These are phyloP conservation scores for Aphanomyces stellatus DNA, from an alignment of 352 stramenopile genomes.

Conservation along the genomic window DNA sequence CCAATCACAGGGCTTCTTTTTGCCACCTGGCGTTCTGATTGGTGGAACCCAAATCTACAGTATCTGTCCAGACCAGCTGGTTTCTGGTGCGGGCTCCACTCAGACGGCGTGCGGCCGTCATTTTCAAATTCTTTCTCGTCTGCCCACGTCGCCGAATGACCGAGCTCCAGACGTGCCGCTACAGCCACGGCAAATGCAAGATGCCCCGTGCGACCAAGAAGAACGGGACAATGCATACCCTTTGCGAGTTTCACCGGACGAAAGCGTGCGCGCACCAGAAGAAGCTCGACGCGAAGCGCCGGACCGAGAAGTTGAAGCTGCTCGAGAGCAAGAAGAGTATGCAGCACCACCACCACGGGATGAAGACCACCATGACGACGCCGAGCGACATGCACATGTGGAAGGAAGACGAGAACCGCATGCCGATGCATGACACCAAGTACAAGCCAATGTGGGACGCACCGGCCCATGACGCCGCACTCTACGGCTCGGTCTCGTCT, in stretches of 20 bases:
- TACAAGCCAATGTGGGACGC: constrained; percentile 1
- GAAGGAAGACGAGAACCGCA: constrained; percentile 10
- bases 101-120: neutral
- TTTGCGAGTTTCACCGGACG: constrained; percentile 69
- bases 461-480: neutral
- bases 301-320: constrained; percentile 38
- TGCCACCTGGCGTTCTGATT: too few relatives aligned
- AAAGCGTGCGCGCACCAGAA: constrained; percentile 76
- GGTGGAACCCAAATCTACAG: neutral
- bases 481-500: too few relatives aligned
- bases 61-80: neutral
- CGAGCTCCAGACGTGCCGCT: constrained; percentile 33
- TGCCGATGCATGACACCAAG: neutral
- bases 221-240: constrained; percentile 61
- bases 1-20: too few relatives aligned
- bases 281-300: constrained; percentile 73
- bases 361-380: neutral
- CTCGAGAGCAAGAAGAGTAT: constrained; percentile 1
- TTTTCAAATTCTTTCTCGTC: neutral
- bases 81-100: neutral
- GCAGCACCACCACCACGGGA: neutral
- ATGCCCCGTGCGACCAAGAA: constrained; percentile 60
- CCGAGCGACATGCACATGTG: neutral
- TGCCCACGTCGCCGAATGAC: neutral
- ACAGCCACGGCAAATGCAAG: constrained; percentile 60